Evolutionary conservation across 768 basidiomycete genomes (phyloP).

Genomic region (Pleurotus eryngii): DNA sequence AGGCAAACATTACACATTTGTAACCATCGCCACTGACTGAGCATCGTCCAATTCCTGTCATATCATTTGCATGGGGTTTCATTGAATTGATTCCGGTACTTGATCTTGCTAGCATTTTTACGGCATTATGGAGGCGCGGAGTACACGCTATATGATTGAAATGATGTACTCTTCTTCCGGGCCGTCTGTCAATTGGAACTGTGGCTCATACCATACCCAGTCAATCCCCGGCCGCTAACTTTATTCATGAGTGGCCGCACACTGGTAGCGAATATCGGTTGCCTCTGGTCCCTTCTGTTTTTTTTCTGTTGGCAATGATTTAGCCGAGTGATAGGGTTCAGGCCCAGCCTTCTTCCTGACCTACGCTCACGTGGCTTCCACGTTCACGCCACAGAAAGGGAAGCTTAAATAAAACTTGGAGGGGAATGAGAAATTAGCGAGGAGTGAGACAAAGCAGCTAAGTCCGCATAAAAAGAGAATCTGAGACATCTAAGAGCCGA

Average conservation of each 20-base stretch:
- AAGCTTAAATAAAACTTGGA: constrained; percentile 7
- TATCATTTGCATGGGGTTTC: background rate
- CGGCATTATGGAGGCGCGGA: constrained; percentile 7
- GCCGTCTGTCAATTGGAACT: constrained; percentile 6
- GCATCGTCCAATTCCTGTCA: too few relatives aligned
- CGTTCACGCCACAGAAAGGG: constrained; percentile 3
- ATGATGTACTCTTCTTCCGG: constrained; percentile 4
- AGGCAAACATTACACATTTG: too few relatives aligned
- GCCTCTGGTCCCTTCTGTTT: background rate
- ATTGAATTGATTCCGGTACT: background rate
- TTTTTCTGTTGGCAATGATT: constrained; percentile 5
- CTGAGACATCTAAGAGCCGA: background rate
- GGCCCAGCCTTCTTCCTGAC: background rate
- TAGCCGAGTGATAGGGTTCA: constrained; percentile 8
- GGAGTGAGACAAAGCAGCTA: background rate
- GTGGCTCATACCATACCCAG: constrained; percentile 1
- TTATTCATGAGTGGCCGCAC: background rate
- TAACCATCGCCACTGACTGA: too few relatives aligned
- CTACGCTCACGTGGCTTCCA: constrained; percentile 6
- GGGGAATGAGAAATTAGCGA: background rate
- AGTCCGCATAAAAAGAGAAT: background rate
- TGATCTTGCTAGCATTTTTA: constrained; percentile 5
- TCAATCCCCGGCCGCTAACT: background rate
- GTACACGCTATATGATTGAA: constrained; percentile 5
- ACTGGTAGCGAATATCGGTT: background rate